Evolutionary conservation across 2,329 filamentous ascomycete species (phyloP).

Genomic region (Penicillium sp.): DNA sequence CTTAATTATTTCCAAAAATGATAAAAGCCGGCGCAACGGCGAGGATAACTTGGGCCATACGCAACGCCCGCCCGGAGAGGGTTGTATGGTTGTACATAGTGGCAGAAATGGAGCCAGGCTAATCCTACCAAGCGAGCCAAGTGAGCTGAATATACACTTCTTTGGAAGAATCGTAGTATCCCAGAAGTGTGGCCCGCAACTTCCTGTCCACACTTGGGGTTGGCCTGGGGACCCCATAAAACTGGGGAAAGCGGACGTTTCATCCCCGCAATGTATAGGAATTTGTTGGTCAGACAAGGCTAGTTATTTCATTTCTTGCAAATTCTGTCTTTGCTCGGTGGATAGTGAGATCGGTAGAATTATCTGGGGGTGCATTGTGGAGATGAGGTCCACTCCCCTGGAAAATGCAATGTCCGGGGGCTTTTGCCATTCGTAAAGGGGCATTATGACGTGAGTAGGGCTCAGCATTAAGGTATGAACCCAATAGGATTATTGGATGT

Average conservation of each 20-base stretch:
- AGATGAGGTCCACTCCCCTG: background rate
- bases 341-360: background rate
- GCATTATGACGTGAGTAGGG: background rate
- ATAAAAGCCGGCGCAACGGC: constrained; percentile 33
- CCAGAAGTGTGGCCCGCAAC: background rate
- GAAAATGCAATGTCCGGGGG: background rate
- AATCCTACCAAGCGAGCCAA: background rate
- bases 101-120: background rate
- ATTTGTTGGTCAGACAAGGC: background rate
- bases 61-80: background rate
- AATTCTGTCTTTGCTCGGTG: background rate
- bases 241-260: constrained; percentile 16
- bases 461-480: background rate
- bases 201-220: constrained; percentile 3
- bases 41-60: constrained; percentile 26
- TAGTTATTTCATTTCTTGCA: background rate
- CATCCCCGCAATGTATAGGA: background rate
- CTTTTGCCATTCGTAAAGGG: background rate
- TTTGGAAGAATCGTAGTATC: background rate
- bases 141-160: background rate
- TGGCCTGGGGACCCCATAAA: constrained; percentile 20
- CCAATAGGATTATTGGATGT: background rate
- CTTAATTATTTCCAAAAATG: constrained; percentile 35
- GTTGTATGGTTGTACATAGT: background rate
- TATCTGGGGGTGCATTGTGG: background rate